Evolutionary conservation across 2,329 filamentous ascomycete species (phyloP).

Genomic region (Aspergillus fumigatiaffinis): DNA sequence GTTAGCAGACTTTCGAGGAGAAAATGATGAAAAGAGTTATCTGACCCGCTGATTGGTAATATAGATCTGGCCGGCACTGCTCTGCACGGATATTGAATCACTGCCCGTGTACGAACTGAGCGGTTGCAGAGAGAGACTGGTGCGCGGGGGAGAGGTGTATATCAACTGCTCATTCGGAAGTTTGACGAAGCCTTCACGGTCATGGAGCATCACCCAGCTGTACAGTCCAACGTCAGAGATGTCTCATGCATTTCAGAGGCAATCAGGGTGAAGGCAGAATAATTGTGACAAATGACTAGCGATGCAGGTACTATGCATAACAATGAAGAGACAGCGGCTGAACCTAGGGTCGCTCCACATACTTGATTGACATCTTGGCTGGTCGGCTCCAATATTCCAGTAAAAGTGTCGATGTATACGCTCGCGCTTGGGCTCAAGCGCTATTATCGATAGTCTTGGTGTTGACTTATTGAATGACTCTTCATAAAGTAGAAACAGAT

Average conservation of each 20-base stretch:
- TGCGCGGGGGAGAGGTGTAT: conserved; percentile 74
- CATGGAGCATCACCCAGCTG: conserved; percentile 91
- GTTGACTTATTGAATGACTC: background rate
- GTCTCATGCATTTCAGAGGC: background rate
- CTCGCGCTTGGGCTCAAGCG: background rate
- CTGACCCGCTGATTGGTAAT: conserved; percentile 81
- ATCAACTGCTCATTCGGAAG: conserved; percentile 79
- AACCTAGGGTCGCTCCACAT: conserved; percentile 20
- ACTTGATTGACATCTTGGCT: conserved; percentile 41
- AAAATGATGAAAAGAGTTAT: conserved; percentile 10
- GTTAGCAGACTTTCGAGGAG: conserved; percentile 7
- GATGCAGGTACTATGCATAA: background rate
- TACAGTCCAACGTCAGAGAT: conserved; percentile 4
- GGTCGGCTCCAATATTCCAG: background rate
- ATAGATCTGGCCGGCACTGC: conserved; percentile 70
- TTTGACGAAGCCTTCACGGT: conserved; percentile 69
- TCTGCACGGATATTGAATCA: conserved; percentile 65
- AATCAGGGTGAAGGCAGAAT: background rate
- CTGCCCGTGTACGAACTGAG: conserved; percentile 62
- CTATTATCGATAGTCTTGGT: background rate
- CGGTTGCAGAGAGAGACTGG: conserved; percentile 70
- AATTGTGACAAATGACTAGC: background rate
- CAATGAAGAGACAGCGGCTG: background rate
- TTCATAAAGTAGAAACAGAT: background rate
- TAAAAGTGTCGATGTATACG: background rate